Conservation (phyloP, 352 stramenopile species). For the Pythium insidiosum region DNA sequence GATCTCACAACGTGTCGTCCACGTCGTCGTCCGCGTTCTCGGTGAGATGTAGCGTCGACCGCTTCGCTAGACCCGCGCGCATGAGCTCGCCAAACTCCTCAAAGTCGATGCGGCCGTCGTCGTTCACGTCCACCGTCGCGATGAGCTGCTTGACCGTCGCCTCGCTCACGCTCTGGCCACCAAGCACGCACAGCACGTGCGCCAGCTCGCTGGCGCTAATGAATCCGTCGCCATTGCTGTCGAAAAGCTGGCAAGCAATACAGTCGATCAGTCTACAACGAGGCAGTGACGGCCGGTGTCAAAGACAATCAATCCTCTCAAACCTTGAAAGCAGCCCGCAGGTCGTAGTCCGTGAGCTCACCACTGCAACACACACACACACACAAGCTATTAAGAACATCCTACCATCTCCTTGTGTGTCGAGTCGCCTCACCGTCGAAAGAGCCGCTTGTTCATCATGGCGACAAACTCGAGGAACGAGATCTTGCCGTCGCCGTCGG, state of each 20-base stretch:
- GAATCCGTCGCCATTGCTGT: constrained; percentile 61
- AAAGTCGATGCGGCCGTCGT: constrained; percentile 83
- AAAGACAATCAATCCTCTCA: too few relatives aligned
- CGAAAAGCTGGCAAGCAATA: constrained; percentile 69
- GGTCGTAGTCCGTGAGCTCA: constrained; percentile 38
- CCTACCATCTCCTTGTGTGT: neutral
- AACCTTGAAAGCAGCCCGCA: constrained; percentile 68
- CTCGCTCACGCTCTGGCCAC: constrained; percentile 34
- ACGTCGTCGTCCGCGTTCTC: neutral
- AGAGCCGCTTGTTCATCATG: constrained; percentile 71
- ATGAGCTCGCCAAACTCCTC: constrained; percentile 74
- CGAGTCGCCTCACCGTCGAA: constrained; percentile 27
- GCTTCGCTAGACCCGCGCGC: constrained; percentile 15
- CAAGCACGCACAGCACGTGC: constrained; percentile 51
- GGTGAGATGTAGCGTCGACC: neutral
- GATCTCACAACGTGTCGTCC: too few relatives aligned
- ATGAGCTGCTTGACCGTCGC: constrained; percentile 58
- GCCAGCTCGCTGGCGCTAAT: constrained; percentile 59
- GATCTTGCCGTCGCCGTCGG: constrained; percentile 63
- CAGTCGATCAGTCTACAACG: too few relatives aligned
- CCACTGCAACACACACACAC: constrained; percentile 16
- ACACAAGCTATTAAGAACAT: neutral
- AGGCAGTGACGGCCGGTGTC: too few relatives aligned
- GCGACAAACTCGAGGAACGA: constrained; percentile 72
- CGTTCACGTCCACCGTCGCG: constrained; percentile 65